Conservation (phyloP, 1,284 basidiomycete genomes). For the Trametes sp. region DNA sequence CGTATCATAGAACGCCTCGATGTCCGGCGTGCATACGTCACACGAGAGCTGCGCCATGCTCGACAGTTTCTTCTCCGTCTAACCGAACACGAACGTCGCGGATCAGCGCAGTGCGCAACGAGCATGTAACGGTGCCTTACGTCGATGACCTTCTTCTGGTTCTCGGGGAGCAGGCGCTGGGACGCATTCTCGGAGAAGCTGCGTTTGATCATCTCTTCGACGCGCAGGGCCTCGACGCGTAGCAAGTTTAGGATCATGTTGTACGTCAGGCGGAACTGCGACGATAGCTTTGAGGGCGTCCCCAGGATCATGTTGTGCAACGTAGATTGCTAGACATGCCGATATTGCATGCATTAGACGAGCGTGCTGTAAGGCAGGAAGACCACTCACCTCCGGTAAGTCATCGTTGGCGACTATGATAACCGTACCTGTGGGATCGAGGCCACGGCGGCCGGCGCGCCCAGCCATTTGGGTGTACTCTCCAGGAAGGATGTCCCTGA, state of each 20-base stretch:
- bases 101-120: not conserved
- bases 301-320: constrained; percentile 95
- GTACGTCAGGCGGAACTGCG: constrained; percentile 98
- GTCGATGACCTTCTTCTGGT: constrained; percentile 87
- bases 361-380: not conserved
- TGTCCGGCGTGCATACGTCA: constrained; percentile 71
- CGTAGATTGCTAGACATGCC: constrained; percentile 64
- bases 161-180: constrained; percentile 91
- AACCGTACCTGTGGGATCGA: constrained; percentile 96
- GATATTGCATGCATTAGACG: constrained; percentile 5
- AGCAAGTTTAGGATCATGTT: constrained; percentile 99
- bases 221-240: constrained; percentile 93
- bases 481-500: constrained; percentile 89
- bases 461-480: constrained; percentile 99
- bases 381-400: constrained; percentile 78
- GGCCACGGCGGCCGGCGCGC: constrained; percentile 93
- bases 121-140: constrained; percentile 49
- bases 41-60: constrained; percentile 76
- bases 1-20: constrained; percentile 83
- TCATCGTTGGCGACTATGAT: constrained; percentile 89
- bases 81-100: not conserved
- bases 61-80: constrained; percentile 82
- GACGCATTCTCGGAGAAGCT: constrained; percentile 99
- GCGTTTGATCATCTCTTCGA: constrained; percentile 99
- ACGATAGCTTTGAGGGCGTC: constrained; percentile 89